Evolutionary conservation across 2,329 filamentous ascomycete species (phyloP).

Genomic region (Helotiales sp.): DNA sequence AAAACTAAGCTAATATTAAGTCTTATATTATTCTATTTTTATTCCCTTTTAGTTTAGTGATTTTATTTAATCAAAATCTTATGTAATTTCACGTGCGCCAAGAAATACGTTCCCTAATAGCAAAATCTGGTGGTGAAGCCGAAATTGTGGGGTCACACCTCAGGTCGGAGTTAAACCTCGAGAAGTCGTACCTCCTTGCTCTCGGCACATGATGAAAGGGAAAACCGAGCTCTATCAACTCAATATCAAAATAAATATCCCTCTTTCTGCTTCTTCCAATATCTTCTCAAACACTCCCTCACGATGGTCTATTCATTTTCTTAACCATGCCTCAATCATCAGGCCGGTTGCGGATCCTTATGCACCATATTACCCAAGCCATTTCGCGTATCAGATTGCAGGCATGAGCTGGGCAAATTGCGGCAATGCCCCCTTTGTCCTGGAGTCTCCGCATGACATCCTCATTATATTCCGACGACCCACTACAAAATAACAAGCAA

Average conservation of each 20-base stretch:
- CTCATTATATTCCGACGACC: conserved; percentile 10
- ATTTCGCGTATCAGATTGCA: conserved; percentile 29
- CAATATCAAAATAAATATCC: background rate
- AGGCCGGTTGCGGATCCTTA: conserved; percentile 13
- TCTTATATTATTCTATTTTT: too few species aligned
- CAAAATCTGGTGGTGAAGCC: too few species aligned
- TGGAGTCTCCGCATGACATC: conserved; percentile 20
- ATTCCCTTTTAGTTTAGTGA: too few species aligned
- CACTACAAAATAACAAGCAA: background rate
- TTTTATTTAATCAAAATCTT: too few species aligned
- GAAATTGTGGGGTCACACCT: too few species aligned
- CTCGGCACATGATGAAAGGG: background rate
- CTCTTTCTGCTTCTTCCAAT: background rate
- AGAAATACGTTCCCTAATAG: too few species aligned
- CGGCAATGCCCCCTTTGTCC: conserved; percentile 5
- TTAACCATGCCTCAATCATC: conserved; percentile 12
- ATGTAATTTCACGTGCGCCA: too few species aligned
- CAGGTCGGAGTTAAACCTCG: too few species aligned
- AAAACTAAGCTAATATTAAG: too few species aligned
- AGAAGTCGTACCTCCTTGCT: too few species aligned
- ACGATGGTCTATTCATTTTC: conserved; percentile 4
- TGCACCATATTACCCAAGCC: conserved; percentile 13
- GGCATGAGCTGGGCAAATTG: conserved; percentile 28
- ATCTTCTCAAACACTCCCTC: background rate
- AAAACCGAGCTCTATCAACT: background rate